A percentile compares a stretch with the other conserved stretches of the same genome.
These are phyloP conservation scores for Kentomonas sorsogonicus DNA, from an alignment of 208 protist genomes.

Conservation along the genomic window DNA sequence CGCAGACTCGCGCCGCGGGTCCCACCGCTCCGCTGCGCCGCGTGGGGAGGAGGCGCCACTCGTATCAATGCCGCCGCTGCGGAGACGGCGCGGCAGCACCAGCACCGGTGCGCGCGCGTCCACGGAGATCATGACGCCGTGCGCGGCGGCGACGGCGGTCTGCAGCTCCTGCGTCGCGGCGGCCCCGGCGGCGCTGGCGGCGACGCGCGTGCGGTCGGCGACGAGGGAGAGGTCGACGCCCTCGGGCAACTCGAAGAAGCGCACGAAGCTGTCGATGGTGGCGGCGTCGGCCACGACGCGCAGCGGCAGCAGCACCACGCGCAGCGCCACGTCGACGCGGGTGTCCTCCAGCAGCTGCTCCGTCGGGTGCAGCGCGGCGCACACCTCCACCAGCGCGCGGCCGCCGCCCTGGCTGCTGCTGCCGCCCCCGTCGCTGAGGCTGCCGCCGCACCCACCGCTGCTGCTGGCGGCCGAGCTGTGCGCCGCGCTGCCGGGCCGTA, in stretches of 20 bases:
- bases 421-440: no score
- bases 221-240: constrained; percentile 56
- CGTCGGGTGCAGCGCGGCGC: constrained; percentile 50
- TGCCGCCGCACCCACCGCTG: no score
- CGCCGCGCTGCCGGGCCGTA: no score
- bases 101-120: constrained; percentile 71
- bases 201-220: constrained; percentile 28
- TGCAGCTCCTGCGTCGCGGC: constrained; percentile 61
- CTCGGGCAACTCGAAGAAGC: constrained; percentile 60
- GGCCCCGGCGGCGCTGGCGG: constrained; percentile 48
- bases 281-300: constrained; percentile 66
- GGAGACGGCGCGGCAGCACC: constrained; percentile 59
- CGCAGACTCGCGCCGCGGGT: no score
- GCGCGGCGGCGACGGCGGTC: constrained; percentile 42
- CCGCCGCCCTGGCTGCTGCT: no score
- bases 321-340: constrained; percentile 55
- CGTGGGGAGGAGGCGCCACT: constrained; percentile 27
- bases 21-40: no score
- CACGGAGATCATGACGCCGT: constrained; percentile 63
- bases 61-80: no score
- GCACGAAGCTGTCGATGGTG: constrained; percentile 41
- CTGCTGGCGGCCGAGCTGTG: no score
- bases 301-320: constrained; percentile 63
- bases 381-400: constrained; percentile 51
- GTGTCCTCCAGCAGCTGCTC: constrained; percentile 63